A percentile compares a stretch with the other conserved stretches of the same genome.
Evolutionary conservation across 805 yeast genomes (phyloP).

Genomic region (Kodamaea kakaduensis): DNA sequence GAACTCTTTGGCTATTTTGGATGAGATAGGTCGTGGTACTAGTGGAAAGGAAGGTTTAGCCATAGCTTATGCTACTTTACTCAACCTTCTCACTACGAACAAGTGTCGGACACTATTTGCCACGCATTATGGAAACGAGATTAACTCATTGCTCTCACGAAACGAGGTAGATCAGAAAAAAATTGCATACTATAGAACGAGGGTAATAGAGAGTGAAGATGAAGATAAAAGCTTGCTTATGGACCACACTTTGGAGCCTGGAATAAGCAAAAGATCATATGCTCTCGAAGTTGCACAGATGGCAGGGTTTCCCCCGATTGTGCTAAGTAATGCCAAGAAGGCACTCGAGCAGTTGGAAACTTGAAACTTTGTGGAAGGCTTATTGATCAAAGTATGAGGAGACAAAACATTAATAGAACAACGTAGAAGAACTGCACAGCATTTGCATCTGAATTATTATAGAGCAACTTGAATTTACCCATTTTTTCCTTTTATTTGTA

Average conservation of each 20-base stretch:
- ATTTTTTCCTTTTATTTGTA: conserved; percentile 1
- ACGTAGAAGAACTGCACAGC: no score
- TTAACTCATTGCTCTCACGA: conserved; percentile 30
- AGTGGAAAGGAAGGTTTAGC: conserved; percentile 82
- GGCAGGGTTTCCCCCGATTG: conserved; percentile 72
- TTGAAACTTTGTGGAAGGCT: no score
- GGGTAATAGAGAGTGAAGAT: conserved; percentile 21
- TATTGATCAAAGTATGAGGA: no score
- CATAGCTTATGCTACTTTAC: conserved; percentile 73
- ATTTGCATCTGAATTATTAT: no score
- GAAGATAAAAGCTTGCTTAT: conserved; percentile 28
- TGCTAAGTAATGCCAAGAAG: conserved; percentile 49
- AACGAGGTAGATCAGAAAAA: conserved; percentile 24
- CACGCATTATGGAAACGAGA: conserved; percentile 63
- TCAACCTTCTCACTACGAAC: conserved; percentile 49
- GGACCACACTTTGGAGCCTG: conserved; percentile 58
- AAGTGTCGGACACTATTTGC: conserved; percentile 80
- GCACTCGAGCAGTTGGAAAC: conserved; percentile 20
- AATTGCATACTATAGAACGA: conserved; percentile 29
- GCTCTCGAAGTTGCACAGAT: conserved; percentile 72
- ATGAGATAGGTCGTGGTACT: conserved; percentile 53
- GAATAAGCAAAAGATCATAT: conserved; percentile 70
- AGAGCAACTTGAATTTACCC: not conserved
- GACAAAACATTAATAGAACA: no score
- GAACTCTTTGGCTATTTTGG: conserved; percentile 43